A percentile compares a stretch with the other conserved stretches of the same genome.
phyloP scores from a whole-genome alignment of 495 filamentous ascomycete species.

The Penicillium malachiteum region DNA sequence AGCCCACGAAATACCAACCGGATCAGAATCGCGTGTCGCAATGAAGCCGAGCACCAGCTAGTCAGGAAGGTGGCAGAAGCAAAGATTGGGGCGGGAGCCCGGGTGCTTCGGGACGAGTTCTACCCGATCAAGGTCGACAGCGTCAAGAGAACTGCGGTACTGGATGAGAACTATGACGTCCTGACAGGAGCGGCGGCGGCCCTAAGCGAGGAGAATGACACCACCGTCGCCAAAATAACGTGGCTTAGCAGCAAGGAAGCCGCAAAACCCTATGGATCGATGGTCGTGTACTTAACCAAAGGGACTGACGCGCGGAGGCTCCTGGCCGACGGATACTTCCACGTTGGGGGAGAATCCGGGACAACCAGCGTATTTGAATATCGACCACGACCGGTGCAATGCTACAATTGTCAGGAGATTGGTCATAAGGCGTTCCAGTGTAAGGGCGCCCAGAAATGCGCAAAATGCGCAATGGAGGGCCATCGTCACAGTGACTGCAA shows the following conservation, averaged over 20 bases:
- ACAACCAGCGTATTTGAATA: conserved; percentile 25
- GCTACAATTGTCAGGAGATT: too few relatives aligned
- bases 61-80: conserved; percentile 28
- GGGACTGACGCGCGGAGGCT: conserved; percentile 24
- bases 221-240: conserved; percentile 22
- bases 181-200: conserved; percentile 12
- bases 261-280: conserved; percentile 32
- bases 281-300: conserved; percentile 36
- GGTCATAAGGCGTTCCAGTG: conserved; percentile 26
- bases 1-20: conserved; percentile 22
- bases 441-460: conserved; percentile 27
- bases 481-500: conserved; percentile 25
- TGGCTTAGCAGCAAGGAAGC: conserved; percentile 35
- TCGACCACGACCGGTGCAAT: conserved; percentile 24
- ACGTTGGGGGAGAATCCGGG: conserved; percentile 28
- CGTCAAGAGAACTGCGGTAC: conserved; percentile 26
- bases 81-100: conserved; percentile 20
- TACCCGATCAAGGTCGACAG: conserved; percentile 36
- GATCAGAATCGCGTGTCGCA: conserved; percentile 26
- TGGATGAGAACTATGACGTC: conserved; percentile 22
- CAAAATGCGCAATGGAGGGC: conserved; percentile 25
- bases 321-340: conserved; percentile 26
- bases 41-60: conserved; percentile 24
- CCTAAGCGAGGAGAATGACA: conserved; percentile 22
- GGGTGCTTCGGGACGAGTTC: conserved; percentile 32